phyloP scores from a whole-genome alignment of 768 basidiomycete species.

The Amanita inopinata region DNA sequence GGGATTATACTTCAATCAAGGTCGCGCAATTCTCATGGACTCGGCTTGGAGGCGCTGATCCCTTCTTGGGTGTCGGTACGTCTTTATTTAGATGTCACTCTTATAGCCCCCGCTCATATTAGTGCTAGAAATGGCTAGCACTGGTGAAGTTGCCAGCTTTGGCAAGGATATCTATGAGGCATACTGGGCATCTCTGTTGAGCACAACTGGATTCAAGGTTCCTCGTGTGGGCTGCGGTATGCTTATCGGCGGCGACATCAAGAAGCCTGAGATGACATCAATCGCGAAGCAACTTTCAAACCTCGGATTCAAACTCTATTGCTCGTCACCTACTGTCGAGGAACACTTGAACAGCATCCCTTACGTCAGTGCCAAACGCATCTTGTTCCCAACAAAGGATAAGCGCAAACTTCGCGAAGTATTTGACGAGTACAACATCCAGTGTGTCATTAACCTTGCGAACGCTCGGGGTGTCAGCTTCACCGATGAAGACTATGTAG shows the following conservation, averaged over 20 bases:
- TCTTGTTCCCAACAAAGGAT: slow-evolving; percentile 94
- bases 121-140: slow-evolving; percentile 89
- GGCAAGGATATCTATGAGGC: slow-evolving; percentile 92
- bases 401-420: slow-evolving; percentile 93
- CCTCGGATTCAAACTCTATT: slow-evolving; percentile 94
- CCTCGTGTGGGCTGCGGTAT: slow-evolving; percentile 80
- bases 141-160: slow-evolving; percentile 95
- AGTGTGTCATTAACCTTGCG: slow-evolving; percentile 90
- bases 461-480: slow-evolving; percentile 65
- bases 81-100: slow-evolving; percentile 12
- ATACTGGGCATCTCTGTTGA: slow-evolving; percentile 90
- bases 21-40: slow-evolving; percentile 99
- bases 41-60: slow-evolving; percentile 89
- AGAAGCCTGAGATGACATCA: slow-evolving; percentile 75
- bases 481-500: slow-evolving; percentile 93
- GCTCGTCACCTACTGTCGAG: slow-evolving; percentile 72
- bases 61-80: slow-evolving; percentile 90
- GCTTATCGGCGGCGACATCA: slow-evolving; percentile 85
- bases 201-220: slow-evolving; percentile 92
- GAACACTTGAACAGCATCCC: slow-evolving; percentile 70
- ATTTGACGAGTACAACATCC: slow-evolving; percentile 90
- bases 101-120: slow-evolving; percentile 4
- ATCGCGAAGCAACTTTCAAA: slow-evolving; percentile 75
- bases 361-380: slow-evolving; percentile 75
- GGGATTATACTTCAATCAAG: slow-evolving; percentile 93